phyloP scores from a whole-genome alignment of 805 yeast genomes.

The Lipomyces yamanashiensis region DNA sequence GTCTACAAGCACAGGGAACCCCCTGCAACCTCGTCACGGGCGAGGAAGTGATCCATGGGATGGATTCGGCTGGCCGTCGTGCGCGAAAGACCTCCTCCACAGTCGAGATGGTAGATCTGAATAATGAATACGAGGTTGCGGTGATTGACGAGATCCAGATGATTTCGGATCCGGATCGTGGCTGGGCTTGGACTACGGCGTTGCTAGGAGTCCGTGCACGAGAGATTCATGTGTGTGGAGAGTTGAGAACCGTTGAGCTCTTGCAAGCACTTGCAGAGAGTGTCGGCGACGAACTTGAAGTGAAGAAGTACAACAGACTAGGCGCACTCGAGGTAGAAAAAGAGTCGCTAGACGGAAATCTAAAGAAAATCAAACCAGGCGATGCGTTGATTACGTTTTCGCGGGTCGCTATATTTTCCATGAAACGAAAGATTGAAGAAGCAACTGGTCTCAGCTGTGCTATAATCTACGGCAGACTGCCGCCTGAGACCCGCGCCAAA shows the following conservation, averaged over 20 bases:
- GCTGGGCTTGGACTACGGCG: slow-evolving; percentile 95
- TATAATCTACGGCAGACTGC: slow-evolving; percentile 91
- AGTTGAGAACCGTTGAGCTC: slow-evolving; percentile 76
- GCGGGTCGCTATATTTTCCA: slow-evolving; percentile 68
- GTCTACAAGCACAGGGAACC: slow-evolving; percentile 67
- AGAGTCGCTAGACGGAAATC: slow-evolving; percentile 43
- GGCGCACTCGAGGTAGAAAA: slow-evolving; percentile 67
- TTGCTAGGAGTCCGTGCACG: slow-evolving; percentile 82
- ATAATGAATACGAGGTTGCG: slow-evolving; percentile 75
- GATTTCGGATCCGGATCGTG: slow-evolving; percentile 79
- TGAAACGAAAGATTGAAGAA: slow-evolving; percentile 71
- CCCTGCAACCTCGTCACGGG: slow-evolving; percentile 90
- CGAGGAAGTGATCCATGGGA: slow-evolving; percentile 81
- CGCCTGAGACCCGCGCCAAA: slow-evolving; percentile 88
- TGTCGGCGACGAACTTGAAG: slow-evolving; percentile 81
- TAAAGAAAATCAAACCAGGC: slow-evolving; percentile 60
- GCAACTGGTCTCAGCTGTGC: slow-evolving; percentile 72
- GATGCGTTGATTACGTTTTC: slow-evolving; percentile 92
- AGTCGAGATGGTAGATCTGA: slow-evolving; percentile 85
- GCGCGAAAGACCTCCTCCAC: slow-evolving; percentile 86
- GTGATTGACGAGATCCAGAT: slow-evolving; percentile 96
- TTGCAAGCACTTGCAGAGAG: slow-evolving; percentile 60
- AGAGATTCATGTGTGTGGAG: slow-evolving; percentile 93
- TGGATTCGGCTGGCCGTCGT: slow-evolving; percentile 68
- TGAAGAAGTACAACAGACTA: slow-evolving; percentile 72